These are phyloP conservation scores for Helenozyma baotianmanensis DNA, from an alignment of 805 yeast species.

Conservation along the genomic window DNA sequence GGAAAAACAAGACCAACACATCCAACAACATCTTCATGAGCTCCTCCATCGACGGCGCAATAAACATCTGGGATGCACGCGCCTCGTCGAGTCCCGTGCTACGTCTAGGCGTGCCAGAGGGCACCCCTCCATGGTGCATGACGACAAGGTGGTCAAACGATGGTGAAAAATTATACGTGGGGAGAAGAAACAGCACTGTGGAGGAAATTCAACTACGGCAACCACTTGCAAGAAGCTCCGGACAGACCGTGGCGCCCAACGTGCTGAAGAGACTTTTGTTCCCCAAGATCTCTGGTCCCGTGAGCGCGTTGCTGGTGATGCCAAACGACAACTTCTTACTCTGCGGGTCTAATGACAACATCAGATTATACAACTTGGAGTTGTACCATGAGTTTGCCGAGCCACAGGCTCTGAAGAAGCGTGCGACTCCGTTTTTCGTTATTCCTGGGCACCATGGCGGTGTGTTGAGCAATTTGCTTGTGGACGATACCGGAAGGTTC, in stretches of 20 bases:
- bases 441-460: slow-evolving; percentile 98
- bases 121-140: slow-evolving; percentile 92
- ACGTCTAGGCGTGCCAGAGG: slow-evolving; percentile 51
- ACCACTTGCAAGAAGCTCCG: slow-evolving; percentile 36
- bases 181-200: slow-evolving; percentile 83
- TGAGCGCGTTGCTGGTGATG: slow-evolving; percentile 71
- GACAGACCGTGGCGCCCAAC: slow-evolving; percentile 31
- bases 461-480: slow-evolving; percentile 64
- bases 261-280: slow-evolving; percentile 61
- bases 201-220: slow-evolving; percentile 68
- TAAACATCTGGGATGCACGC: slow-evolving; percentile 81
- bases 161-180: slow-evolving; percentile 77
- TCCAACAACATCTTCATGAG: slow-evolving; percentile 61
- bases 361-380: slow-evolving; percentile 75
- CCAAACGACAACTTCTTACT: slow-evolving; percentile 76
- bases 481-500: slow-evolving; percentile 85
- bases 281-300: slow-evolving; percentile 89
- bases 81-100: slow-evolving; percentile 34
- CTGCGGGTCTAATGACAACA: slow-evolving; percentile 88
- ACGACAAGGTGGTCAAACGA: slow-evolving; percentile 82
- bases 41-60: slow-evolving; percentile 77
- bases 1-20: slow-evolving; percentile 20
- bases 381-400: slow-evolving; percentile 32
- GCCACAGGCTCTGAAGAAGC: slow-evolving; percentile 28
- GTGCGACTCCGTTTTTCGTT: slow-evolving; percentile 74